Evolutionary conservation across 257 asterid species (phyloP).

Genomic region (Echium plantagineum): DNA sequence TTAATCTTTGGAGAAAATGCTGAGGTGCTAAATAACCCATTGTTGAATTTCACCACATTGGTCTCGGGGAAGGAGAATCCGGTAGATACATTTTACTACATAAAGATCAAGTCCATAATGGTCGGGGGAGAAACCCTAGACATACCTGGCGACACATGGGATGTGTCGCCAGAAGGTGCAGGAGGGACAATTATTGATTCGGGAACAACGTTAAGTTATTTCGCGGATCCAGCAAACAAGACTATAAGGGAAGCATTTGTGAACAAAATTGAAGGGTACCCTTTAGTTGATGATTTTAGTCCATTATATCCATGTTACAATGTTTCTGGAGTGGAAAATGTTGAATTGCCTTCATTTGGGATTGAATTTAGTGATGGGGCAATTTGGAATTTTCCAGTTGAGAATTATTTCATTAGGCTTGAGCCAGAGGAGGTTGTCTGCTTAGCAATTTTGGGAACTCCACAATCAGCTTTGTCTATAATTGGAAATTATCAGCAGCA

Average conservation of each 20-base stretch:
- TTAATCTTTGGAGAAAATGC: slow-evolving; percentile 74
- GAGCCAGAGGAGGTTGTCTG: slow-evolving; percentile 73
- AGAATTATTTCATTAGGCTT: slow-evolving; percentile 65
- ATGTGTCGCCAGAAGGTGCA: slow-evolving; percentile 34
- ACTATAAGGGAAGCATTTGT: slow-evolving; percentile 52
- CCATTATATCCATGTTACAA: slow-evolving; percentile 74
- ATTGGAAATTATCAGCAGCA: slow-evolving; percentile 93
- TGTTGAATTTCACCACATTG: slow-evolving; percentile 56
- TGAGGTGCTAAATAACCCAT: slow-evolving; percentile 34
- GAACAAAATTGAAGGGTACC: slow-evolving; percentile 37
- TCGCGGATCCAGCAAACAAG: slow-evolving; percentile 67
- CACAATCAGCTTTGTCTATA: slow-evolving; percentile 58
- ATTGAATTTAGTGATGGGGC: slow-evolving; percentile 75
- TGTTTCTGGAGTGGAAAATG: slow-evolving; percentile 39
- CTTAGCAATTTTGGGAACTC: slow-evolving; percentile 74
- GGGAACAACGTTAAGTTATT: slow-evolving; percentile 75
- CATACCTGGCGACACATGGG: slow-evolving; percentile 60
- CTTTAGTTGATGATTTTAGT: slow-evolving; percentile 49
- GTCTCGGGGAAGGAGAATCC: slow-evolving; percentile 40
- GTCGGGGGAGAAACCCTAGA: slow-evolving; percentile 61
- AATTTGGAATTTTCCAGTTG: slow-evolving; percentile 70
- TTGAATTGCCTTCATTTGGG: slow-evolving; percentile 62
- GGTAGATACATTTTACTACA: slow-evolving; percentile 72
- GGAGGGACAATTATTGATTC: slow-evolving; percentile 91
- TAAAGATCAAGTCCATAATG: slow-evolving; percentile 46